Evolutionary conservation across 208 protist genomes (phyloP), one percentile per base, ranked within the genome.

Genomic region (Leishmania arabica): DNA sequence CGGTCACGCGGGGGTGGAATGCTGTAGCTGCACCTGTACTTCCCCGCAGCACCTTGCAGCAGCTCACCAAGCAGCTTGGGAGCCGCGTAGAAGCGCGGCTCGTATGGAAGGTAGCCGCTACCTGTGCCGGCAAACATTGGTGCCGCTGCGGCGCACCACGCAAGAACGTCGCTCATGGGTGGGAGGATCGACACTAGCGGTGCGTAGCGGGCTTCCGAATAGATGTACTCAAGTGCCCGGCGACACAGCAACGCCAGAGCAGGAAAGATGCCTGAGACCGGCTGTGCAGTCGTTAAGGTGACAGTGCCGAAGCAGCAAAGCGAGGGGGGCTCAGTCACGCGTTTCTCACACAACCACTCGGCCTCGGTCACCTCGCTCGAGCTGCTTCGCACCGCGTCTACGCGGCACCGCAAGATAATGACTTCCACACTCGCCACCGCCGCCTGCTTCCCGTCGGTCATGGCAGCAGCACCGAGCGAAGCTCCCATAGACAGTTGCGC

Each of bases 11-110:
- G 53, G 21, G 73, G 21, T 21, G 8, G 60, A 65, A 70, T 21
- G 4, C 49, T 53, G 82, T 95, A 95, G 49, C 19, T 45, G 78
- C 92, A 95, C 21, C 82, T 54, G 76, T 95, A 95, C 69, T 86
- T 91, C 1, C 89, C 80, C 1, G 78, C 77, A 37, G 89, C 66
- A 24, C 90, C 92, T 51, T 94, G 92, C 51, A 95, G 81, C 21
- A 94, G 81, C 77, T 91, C 87, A 2, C 90, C 90, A 3, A 95
- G 83, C 27, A 95, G 79, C 49, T 92, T 86, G 13, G 86, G 82
- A 1, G 90, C 86, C 2, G 85, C 78, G 80, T 95, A 95, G 58
- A 93, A 91, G 17, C 84, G 81, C 21, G 90, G 74, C 3, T 85
- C 70, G 69, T 84, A 95, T 2, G 83, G 84, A 3, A 90, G 88